These are phyloP conservation scores for Umbelopsis sp. DNA, from an alignment of 371 early-diverging fungal genomes.

Conservation along the genomic window DNA sequence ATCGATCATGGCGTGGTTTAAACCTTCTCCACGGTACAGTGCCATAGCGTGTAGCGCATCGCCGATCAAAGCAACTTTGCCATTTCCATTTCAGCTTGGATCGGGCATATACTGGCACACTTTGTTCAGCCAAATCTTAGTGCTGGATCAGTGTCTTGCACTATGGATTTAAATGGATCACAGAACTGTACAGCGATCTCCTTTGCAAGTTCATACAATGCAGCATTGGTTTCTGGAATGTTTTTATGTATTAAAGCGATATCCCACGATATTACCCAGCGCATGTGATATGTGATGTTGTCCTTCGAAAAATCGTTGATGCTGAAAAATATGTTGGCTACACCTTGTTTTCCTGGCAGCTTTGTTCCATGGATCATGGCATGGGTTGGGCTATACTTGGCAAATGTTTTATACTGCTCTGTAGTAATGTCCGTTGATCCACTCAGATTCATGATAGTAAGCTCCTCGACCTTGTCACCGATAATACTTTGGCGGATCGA, in stretches of 20 bases:
- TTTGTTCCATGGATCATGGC: not conserved
- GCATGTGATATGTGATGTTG: not conserved
- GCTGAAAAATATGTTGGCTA: slow-evolving; percentile 1
- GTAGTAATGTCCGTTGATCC: not conserved
- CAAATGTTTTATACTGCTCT: not conserved
- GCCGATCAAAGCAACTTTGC: slow-evolving; percentile 24
- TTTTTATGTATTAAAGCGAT: not conserved
- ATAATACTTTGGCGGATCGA: slow-evolving; percentile 24
- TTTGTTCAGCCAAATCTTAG: slow-evolving; percentile 1
- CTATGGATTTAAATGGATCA: not conserved
- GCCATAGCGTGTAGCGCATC: slow-evolving; percentile 34
- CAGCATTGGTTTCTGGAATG: not conserved
- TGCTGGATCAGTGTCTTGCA: not conserved
- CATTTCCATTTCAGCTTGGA: not conserved
- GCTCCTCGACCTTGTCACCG: slow-evolving; percentile 17
- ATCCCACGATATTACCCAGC: slow-evolving; percentile 3
- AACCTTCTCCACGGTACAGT: slow-evolving; percentile 30
- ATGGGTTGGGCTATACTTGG: slow-evolving; percentile 8
- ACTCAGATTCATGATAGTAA: not conserved
- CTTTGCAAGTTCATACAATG: not conserved
- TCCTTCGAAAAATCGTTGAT: slow-evolving; percentile 8
- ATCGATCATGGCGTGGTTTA: slow-evolving; percentile 40
- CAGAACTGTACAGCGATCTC: not conserved
- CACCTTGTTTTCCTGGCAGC: not conserved
- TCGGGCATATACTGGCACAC: slow-evolving; percentile 4